phyloP scores from a whole-genome alignment of 108 stramenopile genomes.

The Cylindrotheca fusiformis region DNA sequence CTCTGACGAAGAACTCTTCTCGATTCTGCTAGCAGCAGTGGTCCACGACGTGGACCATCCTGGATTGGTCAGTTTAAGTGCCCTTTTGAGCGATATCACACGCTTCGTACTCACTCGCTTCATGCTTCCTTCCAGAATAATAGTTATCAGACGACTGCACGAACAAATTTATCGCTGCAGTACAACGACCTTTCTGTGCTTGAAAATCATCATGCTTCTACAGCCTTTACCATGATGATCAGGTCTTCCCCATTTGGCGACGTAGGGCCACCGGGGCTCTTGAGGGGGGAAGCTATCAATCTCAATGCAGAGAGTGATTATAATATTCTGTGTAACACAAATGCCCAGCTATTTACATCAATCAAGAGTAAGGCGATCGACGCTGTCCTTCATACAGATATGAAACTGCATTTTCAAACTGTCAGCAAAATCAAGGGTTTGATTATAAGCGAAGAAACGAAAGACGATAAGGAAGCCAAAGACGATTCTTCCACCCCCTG shows the following conservation, averaged over 20 bases:
- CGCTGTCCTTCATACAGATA: slow-evolving; percentile 53
- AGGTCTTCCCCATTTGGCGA: slow-evolving; percentile 9
- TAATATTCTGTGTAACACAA: slow-evolving; percentile 28
- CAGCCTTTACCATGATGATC: slow-evolving; percentile 36
- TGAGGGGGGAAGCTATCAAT: slow-evolving; percentile 18
- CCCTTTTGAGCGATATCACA: neutral
- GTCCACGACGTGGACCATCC: slow-evolving; percentile 87
- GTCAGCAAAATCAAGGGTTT: slow-evolving; percentile 23
- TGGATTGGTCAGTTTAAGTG: slow-evolving; percentile 21
- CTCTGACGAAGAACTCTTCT: slow-evolving; percentile 37
- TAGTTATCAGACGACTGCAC: slow-evolving; percentile 57
- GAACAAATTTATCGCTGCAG: slow-evolving; percentile 51
- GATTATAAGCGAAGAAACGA: slow-evolving; percentile 2
- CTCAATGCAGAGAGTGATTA: neutral
- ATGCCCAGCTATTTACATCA: neutral
- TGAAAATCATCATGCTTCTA: slow-evolving; percentile 59
- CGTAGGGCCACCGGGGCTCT: neutral
- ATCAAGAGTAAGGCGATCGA: slow-evolving; percentile 23
- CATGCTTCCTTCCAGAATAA: slow-evolving; percentile 44
- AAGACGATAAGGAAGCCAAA: slow-evolving; percentile 11
- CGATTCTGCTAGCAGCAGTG: slow-evolving; percentile 54
- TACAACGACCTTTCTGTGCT: slow-evolving; percentile 77
- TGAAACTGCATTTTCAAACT: slow-evolving; percentile 45
- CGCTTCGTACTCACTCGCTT: neutral
- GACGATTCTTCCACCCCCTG: neutral